Evolutionary conservation across 1,284 basidiomycete genomes (phyloP).

Genomic region (Austroboletus sp.): DNA sequence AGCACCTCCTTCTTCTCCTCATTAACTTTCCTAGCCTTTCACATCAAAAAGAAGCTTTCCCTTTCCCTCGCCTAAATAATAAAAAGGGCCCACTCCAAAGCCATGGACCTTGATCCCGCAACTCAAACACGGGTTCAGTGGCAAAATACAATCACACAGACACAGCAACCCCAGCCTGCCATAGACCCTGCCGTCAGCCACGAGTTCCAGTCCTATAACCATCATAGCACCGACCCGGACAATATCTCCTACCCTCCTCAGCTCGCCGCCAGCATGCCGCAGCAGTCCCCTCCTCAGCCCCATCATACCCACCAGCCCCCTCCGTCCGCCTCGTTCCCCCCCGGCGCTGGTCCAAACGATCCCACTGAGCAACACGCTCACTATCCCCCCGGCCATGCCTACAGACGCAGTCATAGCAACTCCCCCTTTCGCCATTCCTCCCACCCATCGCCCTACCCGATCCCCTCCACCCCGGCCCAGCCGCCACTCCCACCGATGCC

Average conservation of each 20-base stretch:
- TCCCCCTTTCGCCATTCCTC: conserved; percentile 33
- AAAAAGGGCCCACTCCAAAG: conserved; percentile 27
- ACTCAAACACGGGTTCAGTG: conserved; percentile 32
- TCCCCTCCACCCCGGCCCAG: conserved; percentile 36
- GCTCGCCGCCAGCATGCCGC: conserved; percentile 27
- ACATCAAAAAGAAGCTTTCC: conserved; percentile 33
- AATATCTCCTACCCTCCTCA: conserved; percentile 21
- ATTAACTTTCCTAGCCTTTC: conserved; percentile 25
- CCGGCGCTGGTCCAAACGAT: conserved; percentile 33
- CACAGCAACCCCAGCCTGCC: conserved; percentile 31
- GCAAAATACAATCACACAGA: conserved; percentile 31
- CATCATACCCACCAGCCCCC: conserved; percentile 4
- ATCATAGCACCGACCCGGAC: conserved; percentile 26
- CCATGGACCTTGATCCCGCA: conserved; percentile 30
- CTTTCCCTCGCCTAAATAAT: conserved; percentile 36
- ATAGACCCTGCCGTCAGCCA: conserved; percentile 32
- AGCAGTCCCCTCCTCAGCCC: conserved; percentile 23
- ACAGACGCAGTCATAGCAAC: conserved; percentile 33
- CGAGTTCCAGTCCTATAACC: conserved; percentile 29
- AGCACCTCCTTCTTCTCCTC: conserved; percentile 6
- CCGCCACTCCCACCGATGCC: conserved; percentile 19
- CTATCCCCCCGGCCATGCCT: conserved; percentile 31
- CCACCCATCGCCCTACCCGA: conserved; percentile 34
- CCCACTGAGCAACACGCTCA: conserved; percentile 28
- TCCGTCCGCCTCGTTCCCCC: conserved; percentile 30